phyloP scores from a whole-genome alignment of 1,284 basidiomycete species.

The Ganoderma sinense region DNA sequence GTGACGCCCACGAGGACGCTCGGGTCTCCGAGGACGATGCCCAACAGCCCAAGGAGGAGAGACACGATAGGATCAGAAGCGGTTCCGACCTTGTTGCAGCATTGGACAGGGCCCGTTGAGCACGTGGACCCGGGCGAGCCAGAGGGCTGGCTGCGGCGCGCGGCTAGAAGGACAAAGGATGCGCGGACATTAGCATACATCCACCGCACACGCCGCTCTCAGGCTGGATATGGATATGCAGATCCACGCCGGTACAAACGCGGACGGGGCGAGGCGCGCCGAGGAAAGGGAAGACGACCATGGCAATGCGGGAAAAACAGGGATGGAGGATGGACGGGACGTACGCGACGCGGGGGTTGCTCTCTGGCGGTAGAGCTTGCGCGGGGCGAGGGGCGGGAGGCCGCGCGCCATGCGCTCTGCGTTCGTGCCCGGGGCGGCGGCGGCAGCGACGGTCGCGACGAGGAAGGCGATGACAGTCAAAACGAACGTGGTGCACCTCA shows the following conservation, averaged over 20 bases:
- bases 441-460: slow-evolving; percentile 28
- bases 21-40: slow-evolving; percentile 31
- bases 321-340: slow-evolving; percentile 1
- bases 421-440: slow-evolving; percentile 20
- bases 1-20: slow-evolving; percentile 35
- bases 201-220: background rate
- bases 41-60: slow-evolving; percentile 31
- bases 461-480: slow-evolving; percentile 26
- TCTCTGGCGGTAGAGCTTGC: slow-evolving; percentile 21
- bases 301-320: background rate
- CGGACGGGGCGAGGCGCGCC: background rate
- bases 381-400: slow-evolving; percentile 27
- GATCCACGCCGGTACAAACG: background rate
- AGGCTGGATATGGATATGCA: background rate
- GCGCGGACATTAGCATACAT: background rate
- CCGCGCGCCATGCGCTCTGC: slow-evolving; percentile 32
- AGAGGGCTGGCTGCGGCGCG: slow-evolving; percentile 17
- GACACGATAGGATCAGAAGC: slow-evolving; percentile 16
- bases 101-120: slow-evolving; percentile 38
- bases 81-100: slow-evolving; percentile 34
- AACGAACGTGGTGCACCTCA: slow-evolving; percentile 26
- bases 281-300: background rate
- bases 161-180: slow-evolving; percentile 7
- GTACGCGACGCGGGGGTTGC: slow-evolving; percentile 17
- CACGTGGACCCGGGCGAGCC: slow-evolving; percentile 24